Conservation (phyloP, 208 protist genomes). For the Wallacemonas sp. region DNA sequence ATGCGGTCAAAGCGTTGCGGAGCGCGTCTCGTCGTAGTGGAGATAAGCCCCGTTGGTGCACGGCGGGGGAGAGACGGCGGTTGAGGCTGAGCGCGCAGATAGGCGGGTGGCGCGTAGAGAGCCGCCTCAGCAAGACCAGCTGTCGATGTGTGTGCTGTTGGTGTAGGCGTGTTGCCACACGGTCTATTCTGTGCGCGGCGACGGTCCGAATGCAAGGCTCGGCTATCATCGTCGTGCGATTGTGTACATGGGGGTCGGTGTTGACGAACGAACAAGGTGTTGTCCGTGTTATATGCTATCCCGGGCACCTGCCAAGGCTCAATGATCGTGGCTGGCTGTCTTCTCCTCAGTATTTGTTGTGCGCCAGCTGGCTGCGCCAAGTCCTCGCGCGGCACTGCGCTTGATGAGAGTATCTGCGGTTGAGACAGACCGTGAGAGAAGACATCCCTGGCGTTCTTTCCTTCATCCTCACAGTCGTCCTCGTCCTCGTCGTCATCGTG, state of each 20-base stretch:
- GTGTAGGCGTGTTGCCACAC: background rate
- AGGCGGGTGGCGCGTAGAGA: conserved; percentile 5
- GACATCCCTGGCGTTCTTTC: background rate
- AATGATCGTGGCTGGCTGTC: background rate
- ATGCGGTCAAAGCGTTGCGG: background rate
- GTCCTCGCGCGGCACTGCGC: no score
- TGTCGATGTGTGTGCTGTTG: background rate
- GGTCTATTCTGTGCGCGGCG: background rate
- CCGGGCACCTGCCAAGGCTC: conserved; percentile 11
- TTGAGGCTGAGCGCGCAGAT: background rate
- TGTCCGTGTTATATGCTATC: conserved; percentile 9
- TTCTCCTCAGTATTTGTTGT: no score
- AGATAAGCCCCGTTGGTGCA: background rate
- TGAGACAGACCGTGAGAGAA: background rate
- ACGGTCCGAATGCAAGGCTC: no score
- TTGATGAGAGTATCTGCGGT: no score
- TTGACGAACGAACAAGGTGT: no score
- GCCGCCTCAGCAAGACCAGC: background rate
- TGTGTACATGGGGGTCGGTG: background rate
- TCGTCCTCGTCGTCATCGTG: background rate
- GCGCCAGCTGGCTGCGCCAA: no score
- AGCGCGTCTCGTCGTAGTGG: background rate
- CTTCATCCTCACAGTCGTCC: background rate
- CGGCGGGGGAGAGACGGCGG: background rate
- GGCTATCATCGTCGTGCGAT: no score